Conservation (phyloP, 306 rosid species). For the Canavalia gladiata region DNA sequence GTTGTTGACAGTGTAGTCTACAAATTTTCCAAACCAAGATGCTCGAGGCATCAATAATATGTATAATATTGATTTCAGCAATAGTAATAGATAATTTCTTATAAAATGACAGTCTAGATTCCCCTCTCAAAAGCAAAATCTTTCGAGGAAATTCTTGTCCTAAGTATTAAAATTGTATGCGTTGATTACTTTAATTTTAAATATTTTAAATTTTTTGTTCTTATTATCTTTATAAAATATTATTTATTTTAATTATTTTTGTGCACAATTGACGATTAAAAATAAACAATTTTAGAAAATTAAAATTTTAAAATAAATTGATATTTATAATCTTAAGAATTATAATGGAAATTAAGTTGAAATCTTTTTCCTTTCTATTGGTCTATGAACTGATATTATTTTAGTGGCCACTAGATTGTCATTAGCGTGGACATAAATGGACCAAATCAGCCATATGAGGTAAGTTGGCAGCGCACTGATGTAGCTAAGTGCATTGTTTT, state of each 20-base stretch:
- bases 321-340: background rate
- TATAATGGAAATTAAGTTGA: slow-evolving; percentile 1
- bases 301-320: background rate
- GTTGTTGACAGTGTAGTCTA: background rate
- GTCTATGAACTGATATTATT: slow-evolving; percentile 19
- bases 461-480: slow-evolving; percentile 47
- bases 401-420: slow-evolving; percentile 60
- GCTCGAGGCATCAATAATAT: background rate
- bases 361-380: background rate
- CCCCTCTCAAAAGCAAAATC: slow-evolving; percentile 8
- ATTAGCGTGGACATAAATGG: slow-evolving; percentile 50
- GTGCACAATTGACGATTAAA: too few species aligned
- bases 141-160: background rate
- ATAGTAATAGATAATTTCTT: background rate
- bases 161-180: background rate
- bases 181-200: background rate
- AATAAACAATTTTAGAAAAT: too few species aligned
- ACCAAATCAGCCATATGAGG: slow-evolving; percentile 37
- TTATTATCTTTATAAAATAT: too few species aligned
- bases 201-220: background rate
- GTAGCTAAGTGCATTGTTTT: slow-evolving; percentile 31
- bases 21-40: slow-evolving; percentile 22
- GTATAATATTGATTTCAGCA: slow-evolving; percentile 3
- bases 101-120: background rate
- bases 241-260: too few species aligned